Conservation (phyloP, 495 filamentous ascomycete genomes). For the Parachaetomium inaequale region DNA sequence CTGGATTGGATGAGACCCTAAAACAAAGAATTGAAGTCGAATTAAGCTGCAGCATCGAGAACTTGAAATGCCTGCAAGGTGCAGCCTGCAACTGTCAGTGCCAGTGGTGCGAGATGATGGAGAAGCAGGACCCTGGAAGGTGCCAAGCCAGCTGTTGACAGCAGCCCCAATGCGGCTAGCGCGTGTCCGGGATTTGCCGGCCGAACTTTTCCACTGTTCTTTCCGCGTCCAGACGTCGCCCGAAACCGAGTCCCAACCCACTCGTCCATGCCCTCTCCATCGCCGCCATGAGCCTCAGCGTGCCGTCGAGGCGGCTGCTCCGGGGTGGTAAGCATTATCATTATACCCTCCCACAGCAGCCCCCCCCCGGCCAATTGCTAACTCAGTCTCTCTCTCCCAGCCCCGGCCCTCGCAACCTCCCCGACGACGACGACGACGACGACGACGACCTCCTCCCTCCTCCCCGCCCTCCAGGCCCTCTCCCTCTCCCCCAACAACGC, state of each 20-base stretch:
- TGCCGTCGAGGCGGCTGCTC: conserved; percentile 43
- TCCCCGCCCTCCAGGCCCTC: conserved; percentile 29
- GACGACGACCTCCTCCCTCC: conserved; percentile 18
- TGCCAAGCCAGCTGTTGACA: neutral
- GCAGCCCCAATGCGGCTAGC: conserved; percentile 14
- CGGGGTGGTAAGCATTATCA: conserved; percentile 34
- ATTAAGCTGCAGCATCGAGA: too few relatives aligned
- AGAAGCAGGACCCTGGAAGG: neutral
- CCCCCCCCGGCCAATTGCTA: conserved; percentile 2
- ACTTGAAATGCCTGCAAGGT: too few relatives aligned
- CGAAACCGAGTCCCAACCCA: neutral
- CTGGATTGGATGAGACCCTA: too few relatives aligned
- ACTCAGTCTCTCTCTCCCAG: neutral
- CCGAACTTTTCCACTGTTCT: conserved; percentile 25
- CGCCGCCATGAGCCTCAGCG: conserved; percentile 44
- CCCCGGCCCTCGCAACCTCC: conserved; percentile 16
- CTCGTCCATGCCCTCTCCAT: conserved; percentile 26
- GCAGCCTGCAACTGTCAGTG: neutral
- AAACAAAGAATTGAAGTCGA: too few relatives aligned
- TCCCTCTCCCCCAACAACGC: conserved; percentile 10
- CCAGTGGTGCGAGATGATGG: neutral
- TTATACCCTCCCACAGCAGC: neutral
- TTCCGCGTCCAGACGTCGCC: neutral
- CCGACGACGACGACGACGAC: conserved; percentile 10
- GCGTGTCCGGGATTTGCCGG: conserved; percentile 26